Base-by-base conservation (phyloP, 257 asterid genomes). In the Plantago elongata region DNA sequence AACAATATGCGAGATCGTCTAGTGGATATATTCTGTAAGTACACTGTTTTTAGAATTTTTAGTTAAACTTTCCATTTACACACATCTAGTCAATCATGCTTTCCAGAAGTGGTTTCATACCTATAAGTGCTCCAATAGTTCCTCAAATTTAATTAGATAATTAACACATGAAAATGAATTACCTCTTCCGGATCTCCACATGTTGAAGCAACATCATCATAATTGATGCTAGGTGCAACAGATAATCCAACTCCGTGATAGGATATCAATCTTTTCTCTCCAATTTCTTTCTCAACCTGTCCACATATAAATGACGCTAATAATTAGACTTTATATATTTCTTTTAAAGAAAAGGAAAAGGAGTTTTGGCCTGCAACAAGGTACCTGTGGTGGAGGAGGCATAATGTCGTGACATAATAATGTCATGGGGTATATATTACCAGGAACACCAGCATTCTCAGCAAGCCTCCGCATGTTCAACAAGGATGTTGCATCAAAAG, bases 201-300 rank as follows among this genome's bases (percentile, higher is more conserved):
- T 52, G 88, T 67, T 52, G 85, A 73, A 66, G 82, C 69, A n/a
- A 79, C 38, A 66, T 82, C 84, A 61, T 73, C 60, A 66, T 73
- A 83, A 69, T 69, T 75, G 69, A 90, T 71, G 64, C 66, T 67
- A 11, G 85, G 83, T 40, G 77, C 95, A 70, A 75, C 84, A 15
- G 97, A 90, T 71, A 90, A 30, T 76, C 97, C 97, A 70, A 70
- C 71, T 40, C 97, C 97, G 73, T 90, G 96, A 73, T 79, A 90
- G 56, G 88, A 83, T 63, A 90, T 79, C 56, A 77, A 56, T 77
- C 97, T 76, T 76, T 79, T 82, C 85, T 90, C 97, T 29, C 97
- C 96, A 54, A 90, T 81, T 45, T 90, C 92, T 83, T 87, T 90
- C 81, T 90, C 95, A 68, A 90, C 90, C 97, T 90, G 65, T 60